Evolutionary conservation across 83 land plant genomes (phyloP).

Genomic region (Thuja plicata): DNA sequence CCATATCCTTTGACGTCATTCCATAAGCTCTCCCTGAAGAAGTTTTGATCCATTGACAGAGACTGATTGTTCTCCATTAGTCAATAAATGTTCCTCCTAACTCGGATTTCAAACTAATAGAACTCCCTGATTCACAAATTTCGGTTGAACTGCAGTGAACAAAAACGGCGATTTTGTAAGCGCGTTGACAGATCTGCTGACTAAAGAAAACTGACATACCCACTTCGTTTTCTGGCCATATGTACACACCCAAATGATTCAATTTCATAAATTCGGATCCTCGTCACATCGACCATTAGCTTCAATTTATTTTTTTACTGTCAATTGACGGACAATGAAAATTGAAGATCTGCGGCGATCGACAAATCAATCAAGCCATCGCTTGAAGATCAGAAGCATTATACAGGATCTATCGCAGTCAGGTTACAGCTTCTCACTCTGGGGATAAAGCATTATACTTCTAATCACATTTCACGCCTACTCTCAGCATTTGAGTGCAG

Average conservation of each 20-base stretch:
- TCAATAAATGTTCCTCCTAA: background rate
- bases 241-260: background rate
- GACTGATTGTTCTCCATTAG: conserved; percentile 6
- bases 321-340: background rate
- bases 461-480: background rate
- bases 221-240: background rate
- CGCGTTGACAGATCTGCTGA: background rate
- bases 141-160: background rate
- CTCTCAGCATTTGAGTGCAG: background rate
- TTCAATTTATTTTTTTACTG: background rate
- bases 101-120: background rate
- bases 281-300: background rate
- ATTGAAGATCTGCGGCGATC: background rate
- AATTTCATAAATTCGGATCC: background rate
- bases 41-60: background rate
- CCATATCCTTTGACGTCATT: conserved; percentile 5
- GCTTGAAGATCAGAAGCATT: background rate
- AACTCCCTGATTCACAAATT: background rate
- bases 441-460: background rate
- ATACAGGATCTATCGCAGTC: background rate
- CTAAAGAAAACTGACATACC: background rate
- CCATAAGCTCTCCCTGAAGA: conserved; percentile 2
- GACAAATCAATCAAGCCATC: background rate
- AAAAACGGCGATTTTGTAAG: background rate
- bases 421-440: background rate